Evolutionary conservation across 2,329 filamentous ascomycete species (phyloP).

Genomic region (Beauveria varroae): DNA sequence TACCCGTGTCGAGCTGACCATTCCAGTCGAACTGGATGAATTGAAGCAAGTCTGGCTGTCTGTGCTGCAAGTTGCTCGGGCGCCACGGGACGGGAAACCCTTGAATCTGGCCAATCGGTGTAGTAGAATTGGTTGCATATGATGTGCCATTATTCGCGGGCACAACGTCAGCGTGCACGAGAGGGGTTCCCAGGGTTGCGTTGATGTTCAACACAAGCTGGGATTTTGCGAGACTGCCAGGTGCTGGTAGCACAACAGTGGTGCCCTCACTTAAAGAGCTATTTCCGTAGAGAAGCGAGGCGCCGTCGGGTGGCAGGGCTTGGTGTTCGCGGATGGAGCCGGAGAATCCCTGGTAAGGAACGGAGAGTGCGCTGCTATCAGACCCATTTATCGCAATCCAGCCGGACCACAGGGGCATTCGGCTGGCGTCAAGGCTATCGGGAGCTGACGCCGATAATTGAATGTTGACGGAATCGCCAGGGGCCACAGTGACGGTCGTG

Average conservation of each 20-base stretch:
- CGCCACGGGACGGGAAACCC: slow-evolving; percentile 31
- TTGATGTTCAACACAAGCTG: slow-evolving; percentile 27
- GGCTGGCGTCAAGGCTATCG: slow-evolving; percentile 23
- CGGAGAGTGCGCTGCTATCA: slow-evolving; percentile 27
- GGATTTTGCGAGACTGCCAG: slow-evolving; percentile 19
- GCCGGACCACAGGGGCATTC: slow-evolving; percentile 35
- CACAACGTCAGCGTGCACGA: slow-evolving; percentile 38
- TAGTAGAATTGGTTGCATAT: slow-evolving; percentile 16
- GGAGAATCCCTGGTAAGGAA: slow-evolving; percentile 35
- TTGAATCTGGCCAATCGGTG: slow-evolving; percentile 33
- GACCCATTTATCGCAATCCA: slow-evolving; percentile 34
- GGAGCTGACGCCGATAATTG: slow-evolving; percentile 32
- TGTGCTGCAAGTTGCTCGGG: slow-evolving; percentile 16
- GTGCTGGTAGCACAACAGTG: slow-evolving; percentile 25
- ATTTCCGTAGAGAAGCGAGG: slow-evolving; percentile 23
- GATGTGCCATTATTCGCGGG: slow-evolving; percentile 23
- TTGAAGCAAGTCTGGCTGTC: not conserved
- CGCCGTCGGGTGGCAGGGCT: slow-evolving; percentile 23
- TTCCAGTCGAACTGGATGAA: slow-evolving; percentile 29
- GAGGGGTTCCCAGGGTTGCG: slow-evolving; percentile 37
- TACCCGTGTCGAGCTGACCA: slow-evolving; percentile 39
- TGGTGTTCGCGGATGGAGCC: slow-evolving; percentile 24
- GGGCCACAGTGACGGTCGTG: slow-evolving; percentile 20
- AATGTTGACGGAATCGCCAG: slow-evolving; percentile 31
- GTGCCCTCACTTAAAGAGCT: slow-evolving; percentile 18